phyloP scores from a whole-genome alignment of 2,329 filamentous ascomycete genomes.

The Pseudocercospora vitis region DNA sequence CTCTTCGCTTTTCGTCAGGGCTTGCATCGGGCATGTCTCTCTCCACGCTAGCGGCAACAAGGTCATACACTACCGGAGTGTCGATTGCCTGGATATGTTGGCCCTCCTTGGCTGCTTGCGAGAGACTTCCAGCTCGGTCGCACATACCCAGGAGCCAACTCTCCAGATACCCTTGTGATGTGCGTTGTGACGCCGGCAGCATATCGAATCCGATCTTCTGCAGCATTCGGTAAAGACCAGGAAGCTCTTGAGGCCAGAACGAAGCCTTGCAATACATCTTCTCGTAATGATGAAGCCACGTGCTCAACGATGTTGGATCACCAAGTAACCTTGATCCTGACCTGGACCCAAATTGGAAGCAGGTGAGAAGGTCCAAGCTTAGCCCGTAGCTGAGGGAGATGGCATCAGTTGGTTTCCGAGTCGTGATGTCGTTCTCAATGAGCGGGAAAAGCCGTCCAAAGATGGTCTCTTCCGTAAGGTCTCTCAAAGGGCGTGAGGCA shows the following conservation, averaged over 20 bases:
- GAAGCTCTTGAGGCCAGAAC: not conserved
- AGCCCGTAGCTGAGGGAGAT: not conserved
- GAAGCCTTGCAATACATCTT: not conserved
- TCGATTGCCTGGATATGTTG: not conserved
- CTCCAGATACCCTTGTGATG: not conserved
- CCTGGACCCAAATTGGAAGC: not conserved
- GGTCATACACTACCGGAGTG: not conserved
- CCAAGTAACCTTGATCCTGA: not conserved
- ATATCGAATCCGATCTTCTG: not conserved
- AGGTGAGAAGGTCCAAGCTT: not conserved
- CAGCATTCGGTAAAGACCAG: not conserved
- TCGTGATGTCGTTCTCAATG: not conserved
- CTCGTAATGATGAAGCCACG: not conserved
- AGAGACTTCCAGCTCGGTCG: not conserved
- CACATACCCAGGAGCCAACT: not conserved
- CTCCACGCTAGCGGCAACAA: not conserved
- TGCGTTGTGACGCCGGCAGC: not conserved
- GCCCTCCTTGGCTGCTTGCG: not conserved
- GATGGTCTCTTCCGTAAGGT: not conserved
- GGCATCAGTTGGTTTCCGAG: not conserved
- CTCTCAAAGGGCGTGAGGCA: not conserved
- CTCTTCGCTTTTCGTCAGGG: not conserved
- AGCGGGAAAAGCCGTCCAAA: not conserved
- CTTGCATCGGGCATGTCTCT: constrained; percentile 1
- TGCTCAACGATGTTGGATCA: not conserved